Evolutionary conservation across 225 moss, liverwort and hornwort species (phyloP).

Genomic region (Antitrichia curtipendula): DNA sequence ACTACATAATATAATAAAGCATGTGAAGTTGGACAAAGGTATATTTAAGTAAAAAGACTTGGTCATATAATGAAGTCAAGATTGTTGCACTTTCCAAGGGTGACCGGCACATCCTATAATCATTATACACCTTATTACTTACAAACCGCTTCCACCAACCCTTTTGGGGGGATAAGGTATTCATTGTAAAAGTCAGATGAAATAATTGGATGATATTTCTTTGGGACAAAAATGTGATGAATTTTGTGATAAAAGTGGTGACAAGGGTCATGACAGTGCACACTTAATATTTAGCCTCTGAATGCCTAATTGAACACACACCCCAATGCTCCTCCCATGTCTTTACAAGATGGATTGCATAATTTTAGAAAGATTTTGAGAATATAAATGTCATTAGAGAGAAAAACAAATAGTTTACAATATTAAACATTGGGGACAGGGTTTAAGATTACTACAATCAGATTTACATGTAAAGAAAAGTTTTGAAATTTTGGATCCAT

Average conservation of each 20-base stretch:
- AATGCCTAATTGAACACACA: too few relatives aligned
- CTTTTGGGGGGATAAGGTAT: rapidly evolving
- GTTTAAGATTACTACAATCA: not conserved
- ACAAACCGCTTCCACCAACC: not conserved
- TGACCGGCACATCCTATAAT: rapidly evolving
- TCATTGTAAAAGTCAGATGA: rapidly evolving
- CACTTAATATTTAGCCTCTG: not conserved
- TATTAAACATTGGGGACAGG: not conserved
- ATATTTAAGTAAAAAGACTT: not conserved
- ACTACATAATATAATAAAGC: too few relatives aligned
- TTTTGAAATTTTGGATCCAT: too few relatives aligned
- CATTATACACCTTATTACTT: rapidly evolving
- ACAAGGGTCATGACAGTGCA: rapidly evolving
- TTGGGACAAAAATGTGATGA: rapidly evolving
- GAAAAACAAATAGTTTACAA: not conserved
- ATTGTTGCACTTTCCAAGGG: not conserved
- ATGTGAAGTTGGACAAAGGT: not conserved
- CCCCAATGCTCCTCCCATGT: not conserved
- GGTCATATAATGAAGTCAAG: rapidly evolving
- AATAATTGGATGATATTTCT: not conserved
- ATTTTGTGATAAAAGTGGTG: not conserved
- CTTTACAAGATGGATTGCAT: too few relatives aligned
- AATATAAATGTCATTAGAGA: too few relatives aligned
- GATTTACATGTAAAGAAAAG: too few relatives aligned
- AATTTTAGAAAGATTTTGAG: not conserved